Evolutionary conservation across 176 grass and related monocot species (phyloP), one percentile per base, ranked within the genome.

Genomic region (Secale cereale): DNA sequence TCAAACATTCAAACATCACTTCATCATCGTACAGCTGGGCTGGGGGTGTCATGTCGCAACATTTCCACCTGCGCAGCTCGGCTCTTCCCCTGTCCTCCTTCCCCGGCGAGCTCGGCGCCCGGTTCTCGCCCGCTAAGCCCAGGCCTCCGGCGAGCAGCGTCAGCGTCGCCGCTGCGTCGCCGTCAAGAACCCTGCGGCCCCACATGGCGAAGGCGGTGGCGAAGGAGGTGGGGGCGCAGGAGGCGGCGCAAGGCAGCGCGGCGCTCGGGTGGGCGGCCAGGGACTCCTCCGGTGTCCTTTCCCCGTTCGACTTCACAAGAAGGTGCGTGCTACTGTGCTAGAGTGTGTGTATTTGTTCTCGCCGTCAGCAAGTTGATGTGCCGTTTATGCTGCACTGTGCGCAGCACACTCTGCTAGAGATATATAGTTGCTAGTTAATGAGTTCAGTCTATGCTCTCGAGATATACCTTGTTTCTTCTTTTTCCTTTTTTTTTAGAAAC

Each of bases 231-330:
- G 63, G 29, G 61, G 86, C 19, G 82, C 78, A 48, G 39, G 57
- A 19, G 85, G 87, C 84, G 86, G 84, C 80, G 66, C 80, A 90
- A 37, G 76, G 74, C 59, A 63, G 45, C 80, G 63, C 84, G 60
- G 90, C 87, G 57, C 40, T 87, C 36, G 93, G 93, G 2, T 94
- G 93, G 93, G 93, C 87, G 14, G 93, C 93, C 5, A 92, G 78
- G 86, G 93, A 94, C 48, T 8, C 40, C 50, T 85, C 90, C 76
- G 90, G 93, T 26, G 69, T 77, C 19, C 90, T 94, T 85, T 90
- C 93, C 4, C 90, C 90, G 3, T 92, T 90, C 76, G 76, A 14
- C 69, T 94, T 94, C 79, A 90, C 87, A 0, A 88, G 90, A 73
- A 92, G 93, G 93, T 92, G 7, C 15, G 54, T 4, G 9, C 64